These are phyloP conservation scores for Tricholoma saponaceum DNA, from an alignment of 768 basidiomycete genomes.

Conservation along the genomic window DNA sequence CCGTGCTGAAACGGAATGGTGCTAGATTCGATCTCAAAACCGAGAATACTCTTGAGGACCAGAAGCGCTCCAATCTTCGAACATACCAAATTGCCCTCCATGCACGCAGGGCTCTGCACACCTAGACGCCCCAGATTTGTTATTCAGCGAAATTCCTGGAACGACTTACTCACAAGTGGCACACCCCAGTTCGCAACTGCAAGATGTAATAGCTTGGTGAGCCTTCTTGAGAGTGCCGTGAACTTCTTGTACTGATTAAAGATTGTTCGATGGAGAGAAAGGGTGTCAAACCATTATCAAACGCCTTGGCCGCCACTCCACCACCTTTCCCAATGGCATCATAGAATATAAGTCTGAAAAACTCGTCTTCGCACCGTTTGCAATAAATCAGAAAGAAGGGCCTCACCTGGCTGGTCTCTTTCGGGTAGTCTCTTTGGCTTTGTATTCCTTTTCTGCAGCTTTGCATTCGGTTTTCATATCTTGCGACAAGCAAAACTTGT, in stretches of 20 bases:
- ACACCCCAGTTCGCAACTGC: constrained; percentile 71
- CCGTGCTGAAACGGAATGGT: constrained; percentile 31
- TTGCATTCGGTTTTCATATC: constrained; percentile 86
- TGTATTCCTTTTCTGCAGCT: constrained; percentile 70
- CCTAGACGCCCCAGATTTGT: constrained; percentile 37
- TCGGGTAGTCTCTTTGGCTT: constrained; percentile 41
- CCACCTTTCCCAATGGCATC: constrained; percentile 68
- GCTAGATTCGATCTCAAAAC: constrained; percentile 33
- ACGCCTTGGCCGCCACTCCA: constrained; percentile 72
- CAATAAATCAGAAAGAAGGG: not conserved
- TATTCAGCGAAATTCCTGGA: not conserved
- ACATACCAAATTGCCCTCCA: constrained; percentile 65
- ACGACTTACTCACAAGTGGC: constrained; percentile 47
- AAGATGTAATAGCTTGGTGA: constrained; percentile 49
- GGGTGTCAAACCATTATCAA: constrained; percentile 62
- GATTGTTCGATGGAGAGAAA: not conserved
- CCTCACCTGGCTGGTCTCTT: constrained; percentile 67
- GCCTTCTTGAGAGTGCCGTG: constrained; percentile 59
- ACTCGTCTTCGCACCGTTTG: not conserved
- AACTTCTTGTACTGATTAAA: constrained; percentile 30
- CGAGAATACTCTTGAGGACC: constrained; percentile 59
- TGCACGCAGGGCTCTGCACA: constrained; percentile 61
- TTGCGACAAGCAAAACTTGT: constrained; percentile 62
- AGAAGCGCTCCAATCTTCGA: constrained; percentile 76
- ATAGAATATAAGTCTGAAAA: constrained; percentile 71